Conservation (phyloP, 345 rosid species). For the Syzygium aqueum region DNA sequence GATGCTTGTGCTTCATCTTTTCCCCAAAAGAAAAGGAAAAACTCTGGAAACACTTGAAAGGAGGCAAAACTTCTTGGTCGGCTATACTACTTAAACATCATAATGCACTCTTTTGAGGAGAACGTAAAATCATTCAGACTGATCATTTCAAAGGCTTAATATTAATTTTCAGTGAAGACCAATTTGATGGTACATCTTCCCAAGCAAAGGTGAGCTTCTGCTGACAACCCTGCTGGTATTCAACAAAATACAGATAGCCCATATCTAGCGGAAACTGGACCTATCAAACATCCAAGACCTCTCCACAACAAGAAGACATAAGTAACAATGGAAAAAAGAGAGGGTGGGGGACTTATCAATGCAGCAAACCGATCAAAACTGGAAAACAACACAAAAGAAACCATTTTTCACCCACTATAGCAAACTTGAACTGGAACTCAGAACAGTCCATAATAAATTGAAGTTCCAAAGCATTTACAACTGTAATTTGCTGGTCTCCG, state of each 20-base stretch:
- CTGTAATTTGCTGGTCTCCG: slow-evolving; percentile 4
- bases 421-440: not conserved
- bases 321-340: not conserved
- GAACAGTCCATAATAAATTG: not conserved
- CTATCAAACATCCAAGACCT: not conserved
- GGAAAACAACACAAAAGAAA: not conserved
- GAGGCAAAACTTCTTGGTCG: not conserved
- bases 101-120: not conserved
- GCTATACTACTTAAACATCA: not conserved
- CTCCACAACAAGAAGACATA: not conserved
- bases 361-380: not conserved
- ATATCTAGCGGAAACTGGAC: not conserved
- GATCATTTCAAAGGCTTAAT: not conserved
- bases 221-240: not conserved
- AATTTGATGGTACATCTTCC: too few relatives aligned
- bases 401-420: not conserved
- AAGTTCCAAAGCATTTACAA: slow-evolving; percentile 20
- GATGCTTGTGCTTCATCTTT: not conserved
- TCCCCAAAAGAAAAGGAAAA: not conserved
- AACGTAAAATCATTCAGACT: not conserved
- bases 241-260: not conserved
- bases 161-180: too few relatives aligned
- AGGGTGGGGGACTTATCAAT: not conserved
- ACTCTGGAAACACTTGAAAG: not conserved
- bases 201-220: not conserved